These are phyloP conservation scores for Cubamyces lactineus DNA, from an alignment of 768 basidiomycete genomes.

Conservation along the genomic window DNA sequence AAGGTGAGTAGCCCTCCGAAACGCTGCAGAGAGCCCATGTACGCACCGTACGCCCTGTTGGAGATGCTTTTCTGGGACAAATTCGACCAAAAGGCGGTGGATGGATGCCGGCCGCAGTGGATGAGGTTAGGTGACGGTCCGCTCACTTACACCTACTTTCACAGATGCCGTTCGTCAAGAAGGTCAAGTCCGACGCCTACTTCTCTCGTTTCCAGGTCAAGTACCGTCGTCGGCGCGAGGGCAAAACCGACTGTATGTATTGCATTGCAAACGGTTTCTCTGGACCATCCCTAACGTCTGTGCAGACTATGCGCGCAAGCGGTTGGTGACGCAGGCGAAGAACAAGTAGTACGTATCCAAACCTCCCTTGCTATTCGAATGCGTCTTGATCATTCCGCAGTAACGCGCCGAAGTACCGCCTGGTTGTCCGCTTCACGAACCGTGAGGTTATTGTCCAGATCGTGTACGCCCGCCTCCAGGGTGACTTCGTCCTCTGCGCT, in stretches of 20 bases:
- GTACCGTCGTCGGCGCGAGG: conserved; percentile 96
- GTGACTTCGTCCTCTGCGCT: conserved; percentile 89
- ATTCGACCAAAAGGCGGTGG: conserved; percentile 31
- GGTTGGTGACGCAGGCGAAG: conserved; percentile 96
- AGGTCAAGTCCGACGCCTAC: conserved; percentile 95
- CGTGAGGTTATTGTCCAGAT: conserved; percentile 94
- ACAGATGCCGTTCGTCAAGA: conserved; percentile 97
- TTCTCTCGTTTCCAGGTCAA: conserved; percentile 99
- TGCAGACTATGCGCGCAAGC: conserved; percentile 95
- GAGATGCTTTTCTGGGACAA: neutral
- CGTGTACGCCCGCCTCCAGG: conserved; percentile 95
- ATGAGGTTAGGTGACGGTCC: conserved; percentile 30
- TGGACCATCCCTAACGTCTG: neutral
- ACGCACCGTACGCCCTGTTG: neutral
- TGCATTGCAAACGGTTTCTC: neutral
- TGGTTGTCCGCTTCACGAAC: conserved; percentile 99
- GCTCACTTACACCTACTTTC: conserved; percentile 15
- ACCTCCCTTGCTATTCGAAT: neutral
- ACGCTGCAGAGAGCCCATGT: neutral
- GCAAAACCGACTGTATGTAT: conserved; percentile 90
- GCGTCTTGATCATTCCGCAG: conserved; percentile 38
- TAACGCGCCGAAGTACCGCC: conserved; percentile 97
- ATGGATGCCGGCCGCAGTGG: conserved; percentile 33
- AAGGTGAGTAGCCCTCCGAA: conserved; percentile 41
- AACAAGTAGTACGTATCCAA: conserved; percentile 87